These are phyloP conservation scores for Yamadazyma kitorensis DNA, from an alignment of 805 yeast genomes.

Conservation along the genomic window DNA sequence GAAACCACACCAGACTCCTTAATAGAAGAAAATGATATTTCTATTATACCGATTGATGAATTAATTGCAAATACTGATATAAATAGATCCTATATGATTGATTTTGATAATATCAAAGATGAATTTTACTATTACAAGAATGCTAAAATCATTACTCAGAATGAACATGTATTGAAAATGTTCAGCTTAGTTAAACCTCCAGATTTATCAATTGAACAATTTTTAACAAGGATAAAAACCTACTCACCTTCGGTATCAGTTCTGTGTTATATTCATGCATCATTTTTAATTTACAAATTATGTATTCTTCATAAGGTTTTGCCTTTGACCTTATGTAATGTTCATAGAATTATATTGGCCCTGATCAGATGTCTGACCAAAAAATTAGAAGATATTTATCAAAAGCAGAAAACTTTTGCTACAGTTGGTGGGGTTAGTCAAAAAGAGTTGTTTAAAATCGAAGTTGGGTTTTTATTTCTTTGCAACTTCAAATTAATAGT, in stretches of 20 bases:
- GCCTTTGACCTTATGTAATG: conserved; percentile 30
- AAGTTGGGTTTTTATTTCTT: conserved; percentile 39
- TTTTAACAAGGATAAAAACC: conserved; percentile 34
- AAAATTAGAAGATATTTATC: conserved; percentile 40
- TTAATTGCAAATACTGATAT: conserved; percentile 12
- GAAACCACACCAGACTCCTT: conserved; percentile 20
- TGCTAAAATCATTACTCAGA: conserved; percentile 18
- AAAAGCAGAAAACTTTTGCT: conserved; percentile 39
- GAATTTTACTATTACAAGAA: conserved; percentile 11
- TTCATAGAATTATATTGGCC: conserved; percentile 38
- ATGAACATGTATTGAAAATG: conserved; percentile 25
- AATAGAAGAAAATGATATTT: conserved; percentile 3
- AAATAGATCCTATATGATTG: conserved; percentile 4
- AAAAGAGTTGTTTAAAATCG: conserved; percentile 35
- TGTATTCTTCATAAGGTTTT: conserved; percentile 31
- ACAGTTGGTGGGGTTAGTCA: conserved; percentile 41
- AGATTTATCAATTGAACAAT: conserved; percentile 31
- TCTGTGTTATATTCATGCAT: conserved; percentile 38
- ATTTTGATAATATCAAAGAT: conserved; percentile 13
- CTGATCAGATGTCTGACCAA: conserved; percentile 42
- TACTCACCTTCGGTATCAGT: conserved; percentile 40
- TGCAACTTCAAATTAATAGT: conserved; percentile 36
- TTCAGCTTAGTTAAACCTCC: conserved; percentile 37
- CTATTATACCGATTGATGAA: conserved; percentile 9
- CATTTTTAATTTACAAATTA: conserved; percentile 35